A percentile compares a stretch with the other conserved stretches of the same genome.
Conservation (phyloP, 306 rosid genomes). For the Quercus ilex region DNA sequence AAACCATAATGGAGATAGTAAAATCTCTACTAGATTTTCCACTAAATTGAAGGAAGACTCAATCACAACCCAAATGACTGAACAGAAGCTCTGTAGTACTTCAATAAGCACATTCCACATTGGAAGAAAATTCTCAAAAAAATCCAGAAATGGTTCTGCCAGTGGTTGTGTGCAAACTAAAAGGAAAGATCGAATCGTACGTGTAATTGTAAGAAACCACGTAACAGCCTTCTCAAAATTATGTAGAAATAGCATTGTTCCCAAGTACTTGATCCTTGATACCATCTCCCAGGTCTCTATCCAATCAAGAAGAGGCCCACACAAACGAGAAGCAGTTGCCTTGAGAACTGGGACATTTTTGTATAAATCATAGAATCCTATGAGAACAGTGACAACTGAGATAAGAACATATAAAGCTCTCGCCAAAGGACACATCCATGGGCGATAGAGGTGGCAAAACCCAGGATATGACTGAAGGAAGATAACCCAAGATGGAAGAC, state of each 20-base stretch:
- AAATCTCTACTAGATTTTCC: slow-evolving; percentile 54
- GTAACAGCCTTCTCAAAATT: slow-evolving; percentile 74
- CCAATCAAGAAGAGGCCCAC: slow-evolving; percentile 96
- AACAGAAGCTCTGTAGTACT: slow-evolving; percentile 46
- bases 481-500: slow-evolving; percentile 96
- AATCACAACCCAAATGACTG: slow-evolving; percentile 51
- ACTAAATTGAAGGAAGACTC: slow-evolving; percentile 46
- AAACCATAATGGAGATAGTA: slow-evolving; percentile 69
- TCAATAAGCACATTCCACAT: slow-evolving; percentile 42
- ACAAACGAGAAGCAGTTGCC: slow-evolving; percentile 81
- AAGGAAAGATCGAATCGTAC: slow-evolving; percentile 54
- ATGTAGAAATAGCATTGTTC: slow-evolving; percentile 95
- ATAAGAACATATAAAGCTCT: slow-evolving; percentile 73
- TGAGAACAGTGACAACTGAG: slow-evolving; percentile 81
- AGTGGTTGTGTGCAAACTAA: slow-evolving; percentile 74
- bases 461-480: slow-evolving; percentile 98
- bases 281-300: slow-evolving; percentile 97
- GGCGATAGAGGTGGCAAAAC: slow-evolving; percentile 86
- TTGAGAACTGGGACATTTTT: slow-evolving; percentile 96
- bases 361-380: slow-evolving; percentile 92
- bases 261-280: slow-evolving; percentile 86
- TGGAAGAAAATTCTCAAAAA: slow-evolving; percentile 72
- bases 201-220: slow-evolving; percentile 68
- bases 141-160: slow-evolving; percentile 42
- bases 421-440: slow-evolving; percentile 97